Conservation (phyloP, 495 filamentous ascomycete species). For the Penicillium taxi region DNA sequence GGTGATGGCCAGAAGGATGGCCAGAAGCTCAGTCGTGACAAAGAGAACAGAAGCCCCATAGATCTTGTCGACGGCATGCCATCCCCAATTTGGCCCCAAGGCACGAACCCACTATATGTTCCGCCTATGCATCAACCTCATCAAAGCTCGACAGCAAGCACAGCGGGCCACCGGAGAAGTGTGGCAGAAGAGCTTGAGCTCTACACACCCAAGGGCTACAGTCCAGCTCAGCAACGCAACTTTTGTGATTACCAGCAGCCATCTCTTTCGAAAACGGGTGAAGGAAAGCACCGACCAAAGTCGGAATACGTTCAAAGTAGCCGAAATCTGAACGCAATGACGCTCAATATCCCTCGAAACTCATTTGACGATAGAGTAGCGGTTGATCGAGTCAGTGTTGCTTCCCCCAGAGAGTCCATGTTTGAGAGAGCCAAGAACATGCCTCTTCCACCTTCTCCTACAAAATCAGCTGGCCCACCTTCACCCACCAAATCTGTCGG, state of each 20-base stretch:
- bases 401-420: conserved; percentile 14
- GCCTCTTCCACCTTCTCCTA: conserved; percentile 16
- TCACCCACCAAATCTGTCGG: no score
- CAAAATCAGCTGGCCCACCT: no score
- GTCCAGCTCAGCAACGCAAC: conserved; percentile 57
- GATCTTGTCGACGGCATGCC: conserved; percentile 40
- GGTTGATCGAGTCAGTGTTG: conserved; percentile 6
- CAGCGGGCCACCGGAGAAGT: conserved; percentile 32
- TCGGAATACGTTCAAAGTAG: conserved; percentile 40
- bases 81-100: conserved; percentile 75
- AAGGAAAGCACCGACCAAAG: conserved; percentile 44
- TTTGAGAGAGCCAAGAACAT: conserved; percentile 15
- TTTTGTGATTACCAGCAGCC: conserved; percentile 53
- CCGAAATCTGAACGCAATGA: conserved; percentile 31
- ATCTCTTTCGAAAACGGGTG: conserved; percentile 36
- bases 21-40: conserved; percentile 51
- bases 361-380: conserved; percentile 18
- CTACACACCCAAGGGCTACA: conserved; percentile 55
- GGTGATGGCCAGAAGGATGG: no score
- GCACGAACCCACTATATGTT: conserved; percentile 43
- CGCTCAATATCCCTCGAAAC: conserved; percentile 19
- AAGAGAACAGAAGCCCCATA: conserved; percentile 63
- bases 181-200: conserved; percentile 52
- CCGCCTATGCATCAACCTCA: conserved; percentile 19
- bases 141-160: conserved; percentile 25